Conservation (phyloP, 2,329 filamentous ascomycete species). For the Hansfordia pulvinata region DNA sequence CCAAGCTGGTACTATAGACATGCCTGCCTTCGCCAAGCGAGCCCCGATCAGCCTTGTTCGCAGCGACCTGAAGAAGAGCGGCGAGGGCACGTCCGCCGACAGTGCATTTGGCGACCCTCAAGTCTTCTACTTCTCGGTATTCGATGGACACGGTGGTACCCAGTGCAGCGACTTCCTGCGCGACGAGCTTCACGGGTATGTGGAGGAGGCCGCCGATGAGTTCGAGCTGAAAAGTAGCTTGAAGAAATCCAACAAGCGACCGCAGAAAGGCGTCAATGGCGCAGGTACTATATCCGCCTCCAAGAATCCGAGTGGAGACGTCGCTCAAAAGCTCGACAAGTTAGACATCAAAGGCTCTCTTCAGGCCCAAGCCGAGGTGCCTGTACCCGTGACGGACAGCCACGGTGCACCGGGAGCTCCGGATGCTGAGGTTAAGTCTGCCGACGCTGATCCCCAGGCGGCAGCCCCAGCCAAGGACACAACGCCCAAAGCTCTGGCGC, state of each 20-base stretch:
- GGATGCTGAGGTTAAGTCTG: slow-evolving; percentile 22
- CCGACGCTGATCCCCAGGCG: slow-evolving; percentile 19
- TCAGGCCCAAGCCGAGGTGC: slow-evolving; percentile 24
- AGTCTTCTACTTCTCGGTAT: slow-evolving; percentile 94
- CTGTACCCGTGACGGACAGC: slow-evolving; percentile 18
- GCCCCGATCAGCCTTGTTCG: slow-evolving; percentile 50
- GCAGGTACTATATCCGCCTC: too few species aligned
- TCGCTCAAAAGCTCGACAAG: slow-evolving; percentile 22
- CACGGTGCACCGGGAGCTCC: slow-evolving; percentile 18
- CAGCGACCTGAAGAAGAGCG: slow-evolving; percentile 30
- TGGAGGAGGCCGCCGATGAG: slow-evolving; percentile 64
- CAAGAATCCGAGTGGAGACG: slow-evolving; percentile 5
- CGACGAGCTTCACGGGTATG: slow-evolving; percentile 75
- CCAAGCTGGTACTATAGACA: slow-evolving; percentile 84
- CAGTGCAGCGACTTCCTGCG: slow-evolving; percentile 81
- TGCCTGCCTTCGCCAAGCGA: slow-evolving; percentile 84
- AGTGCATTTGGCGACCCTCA: slow-evolving; percentile 80
- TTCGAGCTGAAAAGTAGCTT: slow-evolving; percentile 74
- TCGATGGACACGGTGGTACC: slow-evolving; percentile 85
- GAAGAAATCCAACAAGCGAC: slow-evolving; percentile 28
- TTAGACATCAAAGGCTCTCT: slow-evolving; percentile 36
- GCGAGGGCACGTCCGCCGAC: slow-evolving; percentile 56
- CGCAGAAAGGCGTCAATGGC: too few species aligned
- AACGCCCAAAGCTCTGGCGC: slow-evolving; percentile 45
- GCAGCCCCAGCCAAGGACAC: slow-evolving; percentile 36